Conservation (phyloP, 306 rosid species). For the Corylus heterophylla region DNA sequence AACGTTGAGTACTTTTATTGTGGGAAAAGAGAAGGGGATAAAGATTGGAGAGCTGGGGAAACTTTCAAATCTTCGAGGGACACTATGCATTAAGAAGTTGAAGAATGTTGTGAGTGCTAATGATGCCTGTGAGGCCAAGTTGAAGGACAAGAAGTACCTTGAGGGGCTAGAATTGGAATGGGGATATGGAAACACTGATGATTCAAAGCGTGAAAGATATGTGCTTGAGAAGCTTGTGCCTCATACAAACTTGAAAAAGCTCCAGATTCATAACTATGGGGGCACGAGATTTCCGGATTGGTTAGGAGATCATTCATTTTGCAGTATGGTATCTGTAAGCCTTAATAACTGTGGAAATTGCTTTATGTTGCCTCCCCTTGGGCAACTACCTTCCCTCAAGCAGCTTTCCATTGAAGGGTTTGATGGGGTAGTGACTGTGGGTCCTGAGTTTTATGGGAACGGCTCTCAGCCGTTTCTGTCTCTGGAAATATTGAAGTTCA, state of each 20-base stretch:
- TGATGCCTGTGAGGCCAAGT: conserved; percentile 1
- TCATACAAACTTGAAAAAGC: conserved; percentile 13
- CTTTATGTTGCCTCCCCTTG: conserved; percentile 11
- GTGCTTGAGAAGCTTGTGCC: conserved; percentile 20
- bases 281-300: conserved; percentile 15
- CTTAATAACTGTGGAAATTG: neutral
- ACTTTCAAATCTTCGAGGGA: conserved; percentile 5
- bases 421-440: neutral
- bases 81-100: conserved; percentile 10
- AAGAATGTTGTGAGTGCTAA: neutral
- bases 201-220: neutral
- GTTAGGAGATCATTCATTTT: conserved; percentile 6
- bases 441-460: conserved; percentile 14
- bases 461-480: neutral
- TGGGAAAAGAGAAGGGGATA: conserved; percentile 7
- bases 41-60: neutral
- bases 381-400: conserved; percentile 10
- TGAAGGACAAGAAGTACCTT: conserved; percentile 7
- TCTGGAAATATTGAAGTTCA: neutral
- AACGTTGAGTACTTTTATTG: conserved; percentile 17
- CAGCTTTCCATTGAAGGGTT: neutral
- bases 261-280: neutral
- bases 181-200: neutral
- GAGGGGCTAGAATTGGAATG: neutral
- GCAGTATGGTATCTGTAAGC: neutral